Evolutionary conservation across 192 early-diverging fungal species (phyloP).

Genomic region (Backusella psychrophila): DNA sequence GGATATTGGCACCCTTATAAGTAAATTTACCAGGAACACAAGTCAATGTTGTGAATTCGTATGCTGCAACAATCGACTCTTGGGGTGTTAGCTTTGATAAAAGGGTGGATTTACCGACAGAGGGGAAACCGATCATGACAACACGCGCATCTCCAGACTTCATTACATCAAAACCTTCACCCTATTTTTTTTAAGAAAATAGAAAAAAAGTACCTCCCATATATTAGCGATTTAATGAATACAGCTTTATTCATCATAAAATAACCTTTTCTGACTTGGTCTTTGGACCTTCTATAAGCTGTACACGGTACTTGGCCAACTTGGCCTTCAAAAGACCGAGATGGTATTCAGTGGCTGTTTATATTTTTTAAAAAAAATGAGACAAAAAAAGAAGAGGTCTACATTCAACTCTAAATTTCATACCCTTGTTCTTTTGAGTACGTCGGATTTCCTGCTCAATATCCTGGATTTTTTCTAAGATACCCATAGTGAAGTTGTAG

Average conservation of each 20-base stretch:
- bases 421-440: conserved; percentile 99
- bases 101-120: conserved; percentile 98
- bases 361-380: not conserved
- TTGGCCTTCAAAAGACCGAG: conserved; percentile 98
- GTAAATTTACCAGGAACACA: conserved; percentile 95
- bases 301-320: conserved; percentile 77
- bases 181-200: conserved; percentile 38
- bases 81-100: conserved; percentile 90
- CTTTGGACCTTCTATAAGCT: conserved; percentile 73
- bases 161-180: conserved; percentile 98
- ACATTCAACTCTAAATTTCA: not conserved
- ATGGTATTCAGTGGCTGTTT: conserved; percentile 91
- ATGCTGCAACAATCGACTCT: conserved; percentile 81
- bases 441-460: conserved; percentile 88
- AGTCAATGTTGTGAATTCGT: conserved; percentile 97
- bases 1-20: conserved; percentile 94
- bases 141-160: conserved; percentile 96
- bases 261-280: conserved; percentile 51
- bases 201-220: conserved; percentile 13
- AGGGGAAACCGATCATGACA: conserved; percentile 96
- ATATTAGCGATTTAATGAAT: not conserved
- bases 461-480: conserved; percentile 86
- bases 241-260: conserved; percentile 5
- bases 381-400: not conserved
- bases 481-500: conserved; percentile 57